Base-by-base conservation (phyloP, 306 rosid species). In the Corylus avellana region DNA sequence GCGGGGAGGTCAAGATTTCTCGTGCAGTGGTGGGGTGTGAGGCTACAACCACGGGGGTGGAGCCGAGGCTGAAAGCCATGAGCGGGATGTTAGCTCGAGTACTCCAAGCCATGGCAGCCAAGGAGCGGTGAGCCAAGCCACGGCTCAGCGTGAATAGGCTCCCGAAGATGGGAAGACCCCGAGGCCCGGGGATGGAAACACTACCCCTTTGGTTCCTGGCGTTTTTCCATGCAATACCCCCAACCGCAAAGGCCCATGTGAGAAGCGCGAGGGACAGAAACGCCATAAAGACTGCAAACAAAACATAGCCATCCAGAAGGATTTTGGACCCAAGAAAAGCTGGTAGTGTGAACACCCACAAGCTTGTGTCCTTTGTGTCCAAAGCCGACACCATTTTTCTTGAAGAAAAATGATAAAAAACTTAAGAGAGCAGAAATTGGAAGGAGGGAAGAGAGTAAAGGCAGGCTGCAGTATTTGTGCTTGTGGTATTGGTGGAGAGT, bases 51-150 rank as follows among this genome's bases (percentile, higher is more conserved):
- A 85, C 75, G 0, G 92, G 92, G 1, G 90, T 83, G 9, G 82
- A 85, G 75, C 92, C 92, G 27, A 89, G 89, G 77, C 84, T 83
- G 20, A 87, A 82, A n/a, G 92, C 89, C 90, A 89, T 85, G 44
- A 89, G 90, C 49, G 74, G 82, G 49, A 78, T 64, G 17, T 50
- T 51, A 1, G 18, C 11, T 8, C 77, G 25, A 56, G 61, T 16
- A 12, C 57, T 56, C 76, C 81, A 48, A 27, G 92, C 88, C 83
- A 86, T 82, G 67, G 83, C 55, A 1, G 92, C 90, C 0, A 89
- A 76, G 12, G 88, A 42, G 0, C 90, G 90, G 51, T 89, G 92
- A 27, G 90, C 86, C 59, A 89, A 68, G 46, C 86, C 86, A 0
- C 81, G 87, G 64, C 78, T 80, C 7, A 89, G 79, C 13, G 83